Base-by-base conservation (phyloP, 1,139 yeast genomes). In the Diutina pseudorugosa region DNA sequence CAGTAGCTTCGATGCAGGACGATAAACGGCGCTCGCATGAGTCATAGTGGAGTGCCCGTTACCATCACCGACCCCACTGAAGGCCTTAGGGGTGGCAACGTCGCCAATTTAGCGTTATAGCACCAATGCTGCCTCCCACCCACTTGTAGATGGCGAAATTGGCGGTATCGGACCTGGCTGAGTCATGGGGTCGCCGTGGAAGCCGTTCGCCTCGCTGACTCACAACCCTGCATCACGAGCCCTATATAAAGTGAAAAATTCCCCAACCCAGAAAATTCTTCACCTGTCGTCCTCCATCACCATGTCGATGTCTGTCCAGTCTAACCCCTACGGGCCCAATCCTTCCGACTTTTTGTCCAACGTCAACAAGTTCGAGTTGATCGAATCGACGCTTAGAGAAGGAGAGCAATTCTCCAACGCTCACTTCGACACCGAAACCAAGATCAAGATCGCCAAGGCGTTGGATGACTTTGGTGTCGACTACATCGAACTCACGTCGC, bases 341-440 rank as follows among this genome's bases (percentile, higher is more conserved):
- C 82, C 83, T n/a, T 72, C 79, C 41, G 82, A 78, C 63, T 77
- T 64, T 59, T 67, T 78, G 53, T 77, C 82, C 48, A 78, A 78
- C 56, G 83, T 78, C 40, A 67, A 72, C 54, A 70, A 69, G 59
- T 78, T 78, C 61, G 73, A 78, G 63, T 62, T 78, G 52, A 78
- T 78, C 57, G 83, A 78, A 61, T 73, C 79, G 51, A 78, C 83
- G 4, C 68, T 78, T 52, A 71, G 83, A 69, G 83, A 78, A 64
- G 83, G 83, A 58, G 83, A 78, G 62, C 83, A 78, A 64, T 78
- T 78, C 59, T 82, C 83, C 60, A 78, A 78, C 60, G 76, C 83
- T 4, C 78, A 78, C 57, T 78, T 77, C 67, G 69, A 72, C 51
- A 70, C 80, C 20, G 82, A 77, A 57, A 76, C 71, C 59, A 78